Evolutionary conservation across 345 rosid genomes (phyloP), one percentile per base, ranked within the genome.

Genomic region (Ailanthus altissimus): DNA sequence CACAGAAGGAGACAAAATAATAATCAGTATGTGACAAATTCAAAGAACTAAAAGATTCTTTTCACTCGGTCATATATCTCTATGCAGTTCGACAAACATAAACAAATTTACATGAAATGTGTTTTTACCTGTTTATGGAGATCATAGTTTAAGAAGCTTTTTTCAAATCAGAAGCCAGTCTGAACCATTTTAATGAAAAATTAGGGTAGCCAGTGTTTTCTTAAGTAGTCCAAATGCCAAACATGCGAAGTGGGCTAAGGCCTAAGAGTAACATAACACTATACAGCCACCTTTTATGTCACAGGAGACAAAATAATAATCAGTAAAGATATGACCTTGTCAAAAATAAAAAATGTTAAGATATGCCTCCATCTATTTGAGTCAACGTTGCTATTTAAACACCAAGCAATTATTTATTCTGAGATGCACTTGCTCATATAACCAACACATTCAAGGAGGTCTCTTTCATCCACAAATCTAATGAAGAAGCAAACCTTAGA

Each of bases 401-500:
- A 49, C 49, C 6, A 50, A 21, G 67, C n/a, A 20, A 18, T 21
- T 67, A 74, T 62, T 59, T 66, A 42, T 51, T 54, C 21, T 70
- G 66, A 46, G 47, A 67, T 73, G n/a, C 20, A 23, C 40, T 45
- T 57, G 56, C 60, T 76, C 43, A 68, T 10, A 25, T 43, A 42
- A 40, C 72, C 23, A 60, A 54, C 72, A 45, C 32, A 46, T 79
- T 59, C 53, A 69, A 80, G 25, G 49, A 75, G 40, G 67, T 25
- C 9, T 12, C 26, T 13, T 12, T 25, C 66, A 58, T 70, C 25
- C 32, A 71, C 49, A 47, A 72, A 73, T 32, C 72, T 58, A 75
- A 49, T 38, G 11, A 64, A 23, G 64, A 63, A 74, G n/a, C 82
- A 77, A 45, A 97, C 99, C 99, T 97, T 97, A 76, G 91, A 26